Evolutionary conservation across 2,329 filamentous ascomycete genomes (phyloP).

Genomic region (Fusarium sp.): DNA sequence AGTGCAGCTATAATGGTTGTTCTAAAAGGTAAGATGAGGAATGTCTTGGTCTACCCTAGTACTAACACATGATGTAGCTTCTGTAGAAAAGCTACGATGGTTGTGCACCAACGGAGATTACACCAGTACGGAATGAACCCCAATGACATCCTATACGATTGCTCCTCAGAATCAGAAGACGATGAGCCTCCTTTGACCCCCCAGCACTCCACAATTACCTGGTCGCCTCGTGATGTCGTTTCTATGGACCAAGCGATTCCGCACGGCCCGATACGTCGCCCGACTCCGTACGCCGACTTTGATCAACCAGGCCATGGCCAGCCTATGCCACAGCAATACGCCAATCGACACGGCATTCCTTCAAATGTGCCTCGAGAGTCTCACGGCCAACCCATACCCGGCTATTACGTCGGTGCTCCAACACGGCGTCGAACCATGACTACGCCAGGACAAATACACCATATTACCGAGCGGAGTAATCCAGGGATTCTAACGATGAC

Average conservation of each 20-base stretch:
- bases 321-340: constrained; percentile 54
- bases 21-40: constrained; percentile 63
- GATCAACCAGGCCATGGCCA: constrained; percentile 59
- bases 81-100: constrained; percentile 78
- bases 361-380: constrained; percentile 57
- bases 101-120: constrained; percentile 72
- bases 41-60: constrained; percentile 17
- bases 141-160: constrained; percentile 64
- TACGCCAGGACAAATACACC: constrained; percentile 62
- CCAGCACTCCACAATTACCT: constrained; percentile 63
- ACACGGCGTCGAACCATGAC: constrained; percentile 61
- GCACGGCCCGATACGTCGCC: constrained; percentile 58
- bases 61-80: constrained; percentile 62
- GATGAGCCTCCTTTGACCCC: constrained; percentile 71
- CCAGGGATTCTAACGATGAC: constrained; percentile 72
- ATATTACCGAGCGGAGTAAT: constrained; percentile 71
- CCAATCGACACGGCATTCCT: constrained; percentile 61
- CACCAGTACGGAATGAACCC: constrained; percentile 69
- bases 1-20: constrained; percentile 70
- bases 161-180: constrained; percentile 65
- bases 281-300: constrained; percentile 67
- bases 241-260: constrained; percentile 52
- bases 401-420: constrained; percentile 58
- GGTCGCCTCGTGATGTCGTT: constrained; percentile 61
- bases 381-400: constrained; percentile 55